Evolutionary conservation across 2,329 filamentous ascomycete species (phyloP).

Genomic region (Aspergillus candidus): DNA sequence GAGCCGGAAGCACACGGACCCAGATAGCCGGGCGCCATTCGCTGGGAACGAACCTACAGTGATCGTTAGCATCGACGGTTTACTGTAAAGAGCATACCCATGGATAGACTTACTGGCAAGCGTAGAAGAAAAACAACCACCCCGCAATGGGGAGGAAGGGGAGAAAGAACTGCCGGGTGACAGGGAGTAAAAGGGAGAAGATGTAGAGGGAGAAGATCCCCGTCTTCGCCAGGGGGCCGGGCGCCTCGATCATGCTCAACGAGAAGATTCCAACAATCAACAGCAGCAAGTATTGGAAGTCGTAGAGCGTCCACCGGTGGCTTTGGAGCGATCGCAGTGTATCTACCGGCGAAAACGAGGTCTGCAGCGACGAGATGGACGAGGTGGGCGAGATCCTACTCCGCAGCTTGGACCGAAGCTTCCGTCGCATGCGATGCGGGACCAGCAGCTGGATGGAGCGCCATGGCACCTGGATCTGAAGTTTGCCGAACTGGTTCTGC

Average conservation of each 20-base stretch:
- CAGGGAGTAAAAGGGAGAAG: constrained; percentile 68
- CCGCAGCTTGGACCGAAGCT: constrained; percentile 63
- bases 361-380: constrained; percentile 69
- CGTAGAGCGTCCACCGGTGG: constrained; percentile 75
- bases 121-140: constrained; percentile 88
- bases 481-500: constrained; percentile 39
- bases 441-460: constrained; percentile 47
- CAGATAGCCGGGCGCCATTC: constrained; percentile 89
- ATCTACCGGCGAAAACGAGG: constrained; percentile 73
- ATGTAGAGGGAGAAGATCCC: constrained; percentile 61
- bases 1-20: constrained; percentile 86
- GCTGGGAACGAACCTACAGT: constrained; percentile 71
- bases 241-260: constrained; percentile 70
- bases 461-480: constrained; percentile 44
- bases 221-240: constrained; percentile 73
- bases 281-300: constrained; percentile 76
- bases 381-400: constrained; percentile 62
- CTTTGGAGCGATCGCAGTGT: constrained; percentile 68
- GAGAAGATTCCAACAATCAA: constrained; percentile 73
- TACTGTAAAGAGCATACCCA: not conserved
- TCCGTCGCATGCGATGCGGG: constrained; percentile 60
- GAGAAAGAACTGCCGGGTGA: constrained; percentile 85
- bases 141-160: constrained; percentile 78
- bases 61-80: constrained; percentile 14
- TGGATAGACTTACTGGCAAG: constrained; percentile 67